Conservation (phyloP, 306 rosid species). For the Fragaria nilgerrensis region DNA sequence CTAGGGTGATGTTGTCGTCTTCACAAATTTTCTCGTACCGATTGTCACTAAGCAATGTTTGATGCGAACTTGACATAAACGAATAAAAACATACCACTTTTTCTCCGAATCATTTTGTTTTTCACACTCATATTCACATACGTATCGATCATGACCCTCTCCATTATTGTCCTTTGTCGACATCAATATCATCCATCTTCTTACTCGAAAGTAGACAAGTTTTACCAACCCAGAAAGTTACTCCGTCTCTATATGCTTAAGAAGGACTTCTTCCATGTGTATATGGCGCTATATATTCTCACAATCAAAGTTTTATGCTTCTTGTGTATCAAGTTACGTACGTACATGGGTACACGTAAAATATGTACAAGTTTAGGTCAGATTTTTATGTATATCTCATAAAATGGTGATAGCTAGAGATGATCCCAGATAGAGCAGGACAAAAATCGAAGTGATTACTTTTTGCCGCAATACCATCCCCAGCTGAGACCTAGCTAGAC, state of each 20-base stretch:
- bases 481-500: background rate
- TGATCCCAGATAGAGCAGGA: no score
- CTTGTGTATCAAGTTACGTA: background rate
- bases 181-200: background rate
- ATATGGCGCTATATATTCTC: background rate
- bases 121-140: background rate
- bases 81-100: background rate
- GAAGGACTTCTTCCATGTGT: background rate
- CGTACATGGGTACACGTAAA: no score
- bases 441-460: no score
- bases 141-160: background rate
- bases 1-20: background rate
- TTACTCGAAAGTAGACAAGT: background rate
- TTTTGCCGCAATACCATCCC: background rate
- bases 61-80: background rate
- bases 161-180: background rate
- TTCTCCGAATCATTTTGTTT: background rate
- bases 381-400: no score
- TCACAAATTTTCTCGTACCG: background rate
- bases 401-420: no score
- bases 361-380: no score
- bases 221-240: background rate
- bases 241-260: background rate
- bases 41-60: background rate
- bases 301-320: background rate